Percentiles rank a stretch among this genome's conserved stretches.
Conservation (phyloP, 352 stramenopile species). For the Peronosclerospora sorghi region DNA sequence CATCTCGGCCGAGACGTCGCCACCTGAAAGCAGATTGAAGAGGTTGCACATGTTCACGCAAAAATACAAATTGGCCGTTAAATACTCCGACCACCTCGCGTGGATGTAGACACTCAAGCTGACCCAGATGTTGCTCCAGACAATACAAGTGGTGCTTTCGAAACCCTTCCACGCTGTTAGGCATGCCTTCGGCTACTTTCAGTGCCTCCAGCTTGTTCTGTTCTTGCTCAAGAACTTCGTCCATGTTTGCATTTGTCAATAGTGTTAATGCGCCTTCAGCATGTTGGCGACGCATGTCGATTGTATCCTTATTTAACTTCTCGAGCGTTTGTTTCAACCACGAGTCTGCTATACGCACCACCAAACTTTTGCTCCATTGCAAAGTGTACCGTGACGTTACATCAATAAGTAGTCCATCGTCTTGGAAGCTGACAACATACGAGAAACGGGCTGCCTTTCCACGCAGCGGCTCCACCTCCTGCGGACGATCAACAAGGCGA, state of each 20-base stretch:
- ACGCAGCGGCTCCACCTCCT: conserved; percentile 36
- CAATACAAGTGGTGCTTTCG: conserved; percentile 71
- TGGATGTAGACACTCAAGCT: conserved; percentile 55
- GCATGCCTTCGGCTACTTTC: conserved; percentile 59
- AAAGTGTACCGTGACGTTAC: conserved; percentile 50
- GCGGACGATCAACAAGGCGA: conserved; percentile 33
- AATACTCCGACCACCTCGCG: conserved; percentile 65
- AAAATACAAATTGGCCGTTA: conserved; percentile 65
- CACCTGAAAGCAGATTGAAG: conserved; percentile 58
- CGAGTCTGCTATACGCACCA: conserved; percentile 37
- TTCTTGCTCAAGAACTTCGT: conserved; percentile 22
- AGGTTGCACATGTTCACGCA: conserved; percentile 41
- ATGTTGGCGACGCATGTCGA: background rate
- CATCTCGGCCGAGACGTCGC: conserved; percentile 49
- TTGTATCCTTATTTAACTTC: conserved; percentile 25
- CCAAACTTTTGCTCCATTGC: conserved; percentile 52
- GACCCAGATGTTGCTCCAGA: conserved; percentile 57
- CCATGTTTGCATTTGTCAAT: conserved; percentile 3
- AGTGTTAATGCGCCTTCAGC: background rate
- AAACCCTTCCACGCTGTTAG: conserved; percentile 65
- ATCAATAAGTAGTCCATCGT: conserved; percentile 38
- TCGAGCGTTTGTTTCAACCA: conserved; percentile 38
- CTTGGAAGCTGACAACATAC: conserved; percentile 54
- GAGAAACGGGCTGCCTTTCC: conserved; percentile 39
- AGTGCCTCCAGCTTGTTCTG: conserved; percentile 16